These are phyloP conservation scores for Backusella mclennaniae DNA, from an alignment of 192 early-diverging fungal genomes.

Conservation along the genomic window DNA sequence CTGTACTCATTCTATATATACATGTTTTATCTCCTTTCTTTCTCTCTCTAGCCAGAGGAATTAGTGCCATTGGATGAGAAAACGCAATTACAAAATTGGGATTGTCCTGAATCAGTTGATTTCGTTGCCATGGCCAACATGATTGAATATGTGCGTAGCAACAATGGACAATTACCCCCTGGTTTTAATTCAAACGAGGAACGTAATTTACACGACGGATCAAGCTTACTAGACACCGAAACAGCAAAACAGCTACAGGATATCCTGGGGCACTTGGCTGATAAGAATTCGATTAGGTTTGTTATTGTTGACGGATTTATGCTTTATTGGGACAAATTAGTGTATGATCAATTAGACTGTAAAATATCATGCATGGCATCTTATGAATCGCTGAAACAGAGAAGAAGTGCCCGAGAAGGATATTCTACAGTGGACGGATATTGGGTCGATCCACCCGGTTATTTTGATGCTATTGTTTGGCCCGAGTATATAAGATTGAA, in stretches of 20 bases:
- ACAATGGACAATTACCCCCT: constrained; percentile 39
- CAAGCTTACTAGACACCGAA: not conserved
- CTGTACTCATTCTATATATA: not conserved
- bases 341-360: constrained; percentile 45
- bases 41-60: not conserved
- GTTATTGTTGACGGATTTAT: constrained; percentile 81
- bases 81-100: constrained; percentile 70
- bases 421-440: constrained; percentile 79
- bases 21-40: not conserved
- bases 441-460: constrained; percentile 75
- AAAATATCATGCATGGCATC: constrained; percentile 60
- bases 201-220: constrained; percentile 35
- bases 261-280: not conserved
- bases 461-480: constrained; percentile 77
- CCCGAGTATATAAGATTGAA: constrained; percentile 62
- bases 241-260: not conserved
- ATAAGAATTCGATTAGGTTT: constrained; percentile 29
- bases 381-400: constrained; percentile 57
- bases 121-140: constrained; percentile 33
- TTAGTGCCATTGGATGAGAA: constrained; percentile 49
- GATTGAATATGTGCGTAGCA: constrained; percentile 31
- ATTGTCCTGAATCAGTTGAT: constrained; percentile 73
- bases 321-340: constrained; percentile 55
- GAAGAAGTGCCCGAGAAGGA: constrained; percentile 61
- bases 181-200: constrained; percentile 44